These are phyloP conservation scores for Kwoniella dendrophila DNA, from an alignment of 768 basidiomycete genomes.

Conservation along the genomic window DNA sequence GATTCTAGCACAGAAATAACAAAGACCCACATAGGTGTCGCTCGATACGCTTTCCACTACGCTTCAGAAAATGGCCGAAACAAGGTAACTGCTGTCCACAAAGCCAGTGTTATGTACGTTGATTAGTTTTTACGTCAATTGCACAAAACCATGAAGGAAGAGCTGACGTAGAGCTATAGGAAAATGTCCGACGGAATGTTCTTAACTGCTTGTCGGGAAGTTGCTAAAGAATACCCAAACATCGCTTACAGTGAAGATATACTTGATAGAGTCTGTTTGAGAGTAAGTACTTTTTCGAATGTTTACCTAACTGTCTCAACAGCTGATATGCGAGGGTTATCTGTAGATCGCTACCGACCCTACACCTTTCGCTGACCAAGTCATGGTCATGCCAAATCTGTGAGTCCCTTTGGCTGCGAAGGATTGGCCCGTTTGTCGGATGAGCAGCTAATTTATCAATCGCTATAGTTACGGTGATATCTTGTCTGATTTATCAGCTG, in stretches of 20 bases:
- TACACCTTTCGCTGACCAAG: constrained; percentile 85
- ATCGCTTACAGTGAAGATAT: constrained; percentile 95
- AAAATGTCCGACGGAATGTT: constrained; percentile 99
- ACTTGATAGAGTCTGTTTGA: constrained; percentile 91
- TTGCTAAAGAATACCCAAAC: constrained; percentile 92
- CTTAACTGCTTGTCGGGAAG: constrained; percentile 92
- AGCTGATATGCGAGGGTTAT: background rate
- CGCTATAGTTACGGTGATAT: constrained; percentile 66
- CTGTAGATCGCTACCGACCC: constrained; percentile 86
- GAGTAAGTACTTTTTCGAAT: constrained; percentile 63
- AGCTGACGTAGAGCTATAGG: too few species aligned
- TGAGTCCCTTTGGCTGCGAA: constrained; percentile 61
- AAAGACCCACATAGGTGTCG: constrained; percentile 61
- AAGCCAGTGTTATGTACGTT: constrained; percentile 96
- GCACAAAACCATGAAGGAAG: too few species aligned
- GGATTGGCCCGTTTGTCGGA: background rate
- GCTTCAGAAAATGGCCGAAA: constrained; percentile 83
- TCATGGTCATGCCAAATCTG: constrained; percentile 99
- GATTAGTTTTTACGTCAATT: too few species aligned
- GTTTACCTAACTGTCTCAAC: background rate
- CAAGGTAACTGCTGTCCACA: constrained; percentile 97
- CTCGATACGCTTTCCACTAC: constrained; percentile 97
- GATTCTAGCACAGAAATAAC: background rate
- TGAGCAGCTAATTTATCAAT: constrained; percentile 3
- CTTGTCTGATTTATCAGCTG: constrained; percentile 96